Conservation (phyloP, 1,139 yeast species). For the Eremothecium gossypii region DNA sequence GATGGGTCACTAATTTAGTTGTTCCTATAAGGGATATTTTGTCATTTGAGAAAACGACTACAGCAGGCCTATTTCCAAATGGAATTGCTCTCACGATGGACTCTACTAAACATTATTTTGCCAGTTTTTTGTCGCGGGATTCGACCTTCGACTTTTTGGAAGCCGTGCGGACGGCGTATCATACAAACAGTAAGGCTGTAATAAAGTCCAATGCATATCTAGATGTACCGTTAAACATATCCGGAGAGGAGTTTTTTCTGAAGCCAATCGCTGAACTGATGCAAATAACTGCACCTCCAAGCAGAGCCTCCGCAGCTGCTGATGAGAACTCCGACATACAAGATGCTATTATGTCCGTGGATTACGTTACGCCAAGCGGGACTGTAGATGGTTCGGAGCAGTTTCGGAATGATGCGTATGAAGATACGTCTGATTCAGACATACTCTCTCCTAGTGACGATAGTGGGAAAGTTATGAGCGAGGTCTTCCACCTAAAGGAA, state of each 20-base stretch:
- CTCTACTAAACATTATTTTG: conserved; percentile 60
- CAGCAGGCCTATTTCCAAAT: conserved; percentile 88
- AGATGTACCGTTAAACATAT: background rate
- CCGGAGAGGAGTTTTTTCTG: background rate
- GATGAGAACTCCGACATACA: conserved; percentile 20
- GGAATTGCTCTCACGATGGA: conserved; percentile 72
- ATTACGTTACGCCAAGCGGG: conserved; percentile 27
- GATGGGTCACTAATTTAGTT: conserved; percentile 81
- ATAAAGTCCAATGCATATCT: background rate
- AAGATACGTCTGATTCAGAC: conserved; percentile 17
- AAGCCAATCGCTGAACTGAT: conserved; percentile 3
- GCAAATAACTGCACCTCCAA: conserved; percentile 13
- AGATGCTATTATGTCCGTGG: conserved; percentile 34
- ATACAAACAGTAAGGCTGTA: background rate
- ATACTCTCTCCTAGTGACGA: conserved; percentile 29
- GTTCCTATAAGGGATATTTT: conserved; percentile 66
- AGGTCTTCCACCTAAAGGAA: conserved; percentile 29
- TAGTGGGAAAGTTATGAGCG: conserved; percentile 15
- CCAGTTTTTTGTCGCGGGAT: conserved; percentile 81
- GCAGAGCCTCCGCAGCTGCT: conserved; percentile 14
- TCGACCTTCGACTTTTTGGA: conserved; percentile 60
- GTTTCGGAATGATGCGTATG: conserved; percentile 20
- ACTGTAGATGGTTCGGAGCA: conserved; percentile 13
- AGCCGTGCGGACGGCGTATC: conserved; percentile 41
- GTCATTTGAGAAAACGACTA: conserved; percentile 65